Evolutionary conservation across 768 basidiomycete genomes (phyloP).

Genomic region (Pleurotus ostreatus): DNA sequence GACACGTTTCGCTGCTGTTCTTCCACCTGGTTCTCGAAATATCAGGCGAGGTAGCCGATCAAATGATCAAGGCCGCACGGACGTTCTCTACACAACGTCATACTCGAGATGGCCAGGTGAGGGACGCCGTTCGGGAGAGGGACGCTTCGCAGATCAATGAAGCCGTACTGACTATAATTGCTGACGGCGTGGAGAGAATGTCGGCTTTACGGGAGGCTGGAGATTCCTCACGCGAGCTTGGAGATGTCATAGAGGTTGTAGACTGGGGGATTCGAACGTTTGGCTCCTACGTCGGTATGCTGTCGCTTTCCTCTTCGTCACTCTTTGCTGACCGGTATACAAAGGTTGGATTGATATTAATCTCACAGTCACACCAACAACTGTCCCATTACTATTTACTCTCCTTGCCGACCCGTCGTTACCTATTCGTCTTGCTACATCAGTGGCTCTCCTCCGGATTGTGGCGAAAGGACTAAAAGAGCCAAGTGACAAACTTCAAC

Average conservation of each 20-base stretch:
- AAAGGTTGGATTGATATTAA: constrained; percentile 98
- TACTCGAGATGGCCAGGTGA: constrained; percentile 75
- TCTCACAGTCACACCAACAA: constrained; percentile 86
- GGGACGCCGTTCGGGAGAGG: constrained; percentile 86
- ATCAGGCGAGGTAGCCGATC: constrained; percentile 95
- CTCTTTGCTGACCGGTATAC: neutral
- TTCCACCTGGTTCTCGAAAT: constrained; percentile 93
- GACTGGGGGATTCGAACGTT: constrained; percentile 93
- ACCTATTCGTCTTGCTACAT: constrained; percentile 80
- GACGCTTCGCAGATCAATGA: constrained; percentile 87
- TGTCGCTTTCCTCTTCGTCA: neutral
- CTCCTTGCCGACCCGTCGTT: constrained; percentile 76
- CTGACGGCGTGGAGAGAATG: constrained; percentile 65
- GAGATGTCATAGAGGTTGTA: constrained; percentile 69
- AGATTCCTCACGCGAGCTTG: constrained; percentile 47
- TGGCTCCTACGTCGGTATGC: constrained; percentile 91
- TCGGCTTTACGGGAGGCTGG: constrained; percentile 42
- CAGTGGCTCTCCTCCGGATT: constrained; percentile 75
- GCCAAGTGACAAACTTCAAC: constrained; percentile 80
- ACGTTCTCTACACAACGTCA: constrained; percentile 67
- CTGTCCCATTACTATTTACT: constrained; percentile 80
- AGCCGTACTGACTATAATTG: constrained; percentile 79
- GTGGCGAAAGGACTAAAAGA: constrained; percentile 94
- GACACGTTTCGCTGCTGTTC: constrained; percentile 82
- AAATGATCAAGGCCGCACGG: constrained; percentile 86